Conservation (phyloP, 1,284 basidiomycete genomes). For the Fomitopsis palustris region DNA sequence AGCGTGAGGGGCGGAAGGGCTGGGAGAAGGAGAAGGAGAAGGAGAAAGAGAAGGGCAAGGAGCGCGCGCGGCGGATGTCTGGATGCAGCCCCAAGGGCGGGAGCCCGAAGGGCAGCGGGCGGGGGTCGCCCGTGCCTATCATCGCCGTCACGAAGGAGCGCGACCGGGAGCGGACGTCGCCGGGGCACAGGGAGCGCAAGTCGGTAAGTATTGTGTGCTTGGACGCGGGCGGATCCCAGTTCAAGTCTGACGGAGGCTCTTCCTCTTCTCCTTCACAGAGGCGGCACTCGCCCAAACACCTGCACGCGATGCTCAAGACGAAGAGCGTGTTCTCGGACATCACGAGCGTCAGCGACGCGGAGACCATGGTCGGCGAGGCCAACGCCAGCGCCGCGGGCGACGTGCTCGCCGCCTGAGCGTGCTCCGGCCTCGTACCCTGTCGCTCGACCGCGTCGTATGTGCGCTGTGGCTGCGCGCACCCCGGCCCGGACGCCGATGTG, state of each 20-base stretch:
- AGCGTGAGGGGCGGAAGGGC: slow-evolving; percentile 1
- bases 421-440: no score
- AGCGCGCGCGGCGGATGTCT: not conserved
- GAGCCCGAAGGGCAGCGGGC: not conserved
- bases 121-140: not conserved
- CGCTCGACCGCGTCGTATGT: no score
- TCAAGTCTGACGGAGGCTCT: not conserved
- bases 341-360: not conserved
- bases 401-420: not conserved
- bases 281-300: not conserved
- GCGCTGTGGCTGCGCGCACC: no score
- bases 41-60: not conserved
- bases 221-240: not conserved
- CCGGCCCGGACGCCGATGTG: not conserved
- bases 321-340: not conserved
- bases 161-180: not conserved
- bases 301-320: not conserved
- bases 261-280: not conserved
- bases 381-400: not conserved
- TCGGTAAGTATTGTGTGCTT: not conserved
- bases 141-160: not conserved
- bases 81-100: no score
- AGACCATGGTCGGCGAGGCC: not conserved
- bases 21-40: no score
- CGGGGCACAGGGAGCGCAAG: not conserved